phyloP scores from a whole-genome alignment of 305 asterid genomes.

The Fraxinus baroniana region DNA sequence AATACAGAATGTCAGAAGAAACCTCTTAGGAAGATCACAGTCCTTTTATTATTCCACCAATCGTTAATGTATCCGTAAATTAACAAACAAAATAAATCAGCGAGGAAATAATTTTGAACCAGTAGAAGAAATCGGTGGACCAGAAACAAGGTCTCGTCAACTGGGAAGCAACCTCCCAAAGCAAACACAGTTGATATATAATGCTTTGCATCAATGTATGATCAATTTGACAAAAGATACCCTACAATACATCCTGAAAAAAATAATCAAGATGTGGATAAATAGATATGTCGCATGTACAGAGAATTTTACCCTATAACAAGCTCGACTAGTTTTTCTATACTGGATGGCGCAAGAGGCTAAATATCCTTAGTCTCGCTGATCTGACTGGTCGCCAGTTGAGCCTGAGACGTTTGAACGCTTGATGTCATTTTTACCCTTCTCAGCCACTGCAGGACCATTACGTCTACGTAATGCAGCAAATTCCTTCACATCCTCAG shows the following conservation, averaged over 20 bases:
- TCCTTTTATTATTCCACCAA: neutral
- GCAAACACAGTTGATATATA: neutral
- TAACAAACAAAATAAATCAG: neutral
- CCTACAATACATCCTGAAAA: neutral
- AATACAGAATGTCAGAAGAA: neutral
- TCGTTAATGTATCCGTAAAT: neutral
- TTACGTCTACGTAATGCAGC: slow-evolving; percentile 51
- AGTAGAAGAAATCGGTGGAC: neutral
- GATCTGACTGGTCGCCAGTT: slow-evolving; percentile 39
- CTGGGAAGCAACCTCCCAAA: neutral
- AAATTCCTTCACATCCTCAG: slow-evolving; percentile 56
- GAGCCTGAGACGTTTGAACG: slow-evolving; percentile 33
- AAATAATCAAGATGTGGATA: neutral
- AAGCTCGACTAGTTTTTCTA: neutral
- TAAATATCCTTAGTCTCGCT: slow-evolving; percentile 29
- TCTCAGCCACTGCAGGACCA: slow-evolving; percentile 40
- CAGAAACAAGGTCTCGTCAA: neutral
- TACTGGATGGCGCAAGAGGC: neutral
- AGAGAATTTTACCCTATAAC: neutral
- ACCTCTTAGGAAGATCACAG: neutral
- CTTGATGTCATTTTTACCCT: slow-evolving; percentile 50
- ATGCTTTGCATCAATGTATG: neutral
- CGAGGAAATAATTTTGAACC: neutral
- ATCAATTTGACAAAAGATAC: neutral
- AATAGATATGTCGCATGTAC: slow-evolving; percentile 16